Base-by-base conservation (phyloP, 2,329 filamentous ascomycete species). In the Trichoderma citrinoviride region DNA sequence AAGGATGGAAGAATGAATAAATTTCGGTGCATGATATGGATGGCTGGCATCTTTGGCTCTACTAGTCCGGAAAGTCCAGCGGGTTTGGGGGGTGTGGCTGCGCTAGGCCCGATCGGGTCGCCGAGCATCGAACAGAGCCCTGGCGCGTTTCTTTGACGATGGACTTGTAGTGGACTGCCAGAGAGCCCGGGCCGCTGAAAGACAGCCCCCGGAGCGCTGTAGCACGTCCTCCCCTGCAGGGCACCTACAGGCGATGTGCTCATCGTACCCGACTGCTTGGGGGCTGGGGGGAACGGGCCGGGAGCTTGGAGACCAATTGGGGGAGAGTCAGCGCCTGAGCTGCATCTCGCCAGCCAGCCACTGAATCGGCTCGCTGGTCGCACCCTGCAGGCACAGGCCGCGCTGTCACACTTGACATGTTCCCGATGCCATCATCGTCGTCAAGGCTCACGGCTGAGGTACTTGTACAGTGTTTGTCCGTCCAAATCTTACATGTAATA, bases 21-120 rank as follows among this genome's bases (percentile, higher is more conserved):
- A 41, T 60, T 54, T 62, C 54, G 49, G 58, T 44, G 40, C 37
- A 37, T 41, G 49, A 53, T 62, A 44, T 52, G 47, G 50, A 29
- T 27, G 47, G 58, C 50, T 62, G 50, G 58, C 58, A 54, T 21
- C 50, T 54, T 46, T 62, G 58, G 50, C 47, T 17, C 21, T 25
- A 19, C n/a, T n/a, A n/a, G n/a, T n/a, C n/a, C n/a, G 47, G 44
- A 41, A 62, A 23, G 53, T 37, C 33, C 41, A 54, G 58, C 50
- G 25, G 58, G 29, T 44, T 52, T 12, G 33, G 33, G 49, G 37
- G 40, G 23, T 54, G 37, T 46, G 58, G 37, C 47, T 23, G 33
- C 33, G 33, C 56, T 60, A 60, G 37, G 29, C 56, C 19, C 44
- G 25, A 50, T 37, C 21, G 56, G 56, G 56, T 60, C 33, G 46